phyloP scores from a whole-genome alignment of 2,329 filamentous ascomycete species.

The Aspergillus tamarii region DNA sequence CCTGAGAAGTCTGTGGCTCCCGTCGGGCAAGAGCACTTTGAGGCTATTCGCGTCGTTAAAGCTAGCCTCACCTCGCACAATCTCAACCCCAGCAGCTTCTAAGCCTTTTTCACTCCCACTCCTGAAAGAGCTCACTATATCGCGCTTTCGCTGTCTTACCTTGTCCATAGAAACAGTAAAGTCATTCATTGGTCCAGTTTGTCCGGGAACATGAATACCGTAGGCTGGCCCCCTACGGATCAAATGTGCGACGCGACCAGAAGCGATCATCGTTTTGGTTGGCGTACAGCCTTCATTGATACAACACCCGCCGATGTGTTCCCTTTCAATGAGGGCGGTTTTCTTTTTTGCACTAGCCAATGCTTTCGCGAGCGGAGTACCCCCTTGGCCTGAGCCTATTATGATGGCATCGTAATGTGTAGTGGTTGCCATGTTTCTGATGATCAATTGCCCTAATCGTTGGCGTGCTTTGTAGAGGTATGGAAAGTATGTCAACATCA shows the following conservation, averaged over 20 bases:
- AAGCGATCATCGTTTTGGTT: conserved; percentile 61
- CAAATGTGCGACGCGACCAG: conserved; percentile 52
- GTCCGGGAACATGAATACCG: not conserved
- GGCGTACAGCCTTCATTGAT: conserved; percentile 61
- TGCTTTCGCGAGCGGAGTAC: conserved; percentile 9
- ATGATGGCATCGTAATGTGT: conserved; percentile 12
- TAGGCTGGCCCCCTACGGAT: not conserved
- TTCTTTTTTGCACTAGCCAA: conserved; percentile 7
- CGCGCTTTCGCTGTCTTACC: conserved; percentile 56
- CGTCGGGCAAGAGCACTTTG: not conserved
- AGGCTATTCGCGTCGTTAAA: not conserved
- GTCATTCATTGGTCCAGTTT: not conserved
- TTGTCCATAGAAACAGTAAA: conserved; percentile 52
- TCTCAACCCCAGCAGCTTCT: not conserved
- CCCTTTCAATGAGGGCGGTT: conserved; percentile 11
- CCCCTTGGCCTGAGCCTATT: conserved; percentile 15
- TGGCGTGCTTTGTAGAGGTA: not conserved
- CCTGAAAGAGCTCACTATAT: conserved; percentile 57
- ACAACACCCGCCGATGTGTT: conserved; percentile 57
- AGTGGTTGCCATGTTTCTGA: conserved; percentile 4
- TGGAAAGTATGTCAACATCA: not conserved
- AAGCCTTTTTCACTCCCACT: conserved; percentile 47
- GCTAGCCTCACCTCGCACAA: not conserved
- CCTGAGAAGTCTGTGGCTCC: not conserved
- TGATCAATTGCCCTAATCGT: not conserved